These are phyloP conservation scores for Nadsonia commutata DNA, from an alignment of 1,139 yeast genomes.

Conservation along the genomic window DNA sequence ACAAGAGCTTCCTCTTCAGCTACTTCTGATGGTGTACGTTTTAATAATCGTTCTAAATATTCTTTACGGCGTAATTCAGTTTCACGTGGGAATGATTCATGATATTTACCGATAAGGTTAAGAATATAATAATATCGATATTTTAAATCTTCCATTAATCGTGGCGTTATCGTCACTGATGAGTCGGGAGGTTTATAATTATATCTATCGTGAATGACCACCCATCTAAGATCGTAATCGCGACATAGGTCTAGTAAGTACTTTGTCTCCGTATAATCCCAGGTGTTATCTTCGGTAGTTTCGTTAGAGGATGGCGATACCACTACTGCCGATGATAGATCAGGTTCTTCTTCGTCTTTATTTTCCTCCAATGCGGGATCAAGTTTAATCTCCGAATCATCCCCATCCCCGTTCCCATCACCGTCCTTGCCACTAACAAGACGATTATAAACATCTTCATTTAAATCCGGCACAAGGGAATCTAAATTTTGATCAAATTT, in stretches of 20 bases:
- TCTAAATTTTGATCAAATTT: constrained; percentile 70
- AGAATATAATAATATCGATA: constrained; percentile 60
- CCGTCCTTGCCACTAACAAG: not conserved
- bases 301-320: too few species aligned
- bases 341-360: too few species aligned
- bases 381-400: not conserved
- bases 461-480: too few species aligned
- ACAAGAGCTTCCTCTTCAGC: constrained; percentile 95
- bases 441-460: constrained; percentile 49
- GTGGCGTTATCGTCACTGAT: constrained; percentile 7
- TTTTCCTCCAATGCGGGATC: not conserved
- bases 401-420: not conserved
- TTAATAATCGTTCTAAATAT: constrained; percentile 60
- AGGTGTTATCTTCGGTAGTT: constrained; percentile 24
- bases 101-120: not conserved
- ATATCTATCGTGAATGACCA: constrained; percentile 66
- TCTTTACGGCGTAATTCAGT: constrained; percentile 68
- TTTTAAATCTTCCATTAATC: constrained; percentile 64
- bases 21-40: constrained; percentile 86
- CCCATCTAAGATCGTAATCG: constrained; percentile 77
- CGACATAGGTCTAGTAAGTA: constrained; percentile 60
- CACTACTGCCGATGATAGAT: too few species aligned
- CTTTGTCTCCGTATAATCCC: constrained; percentile 70
- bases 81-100: constrained; percentile 27
- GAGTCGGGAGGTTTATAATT: constrained; percentile 17